Conservation (phyloP, 805 yeast genomes). For the Candida coleopterorum region DNA sequence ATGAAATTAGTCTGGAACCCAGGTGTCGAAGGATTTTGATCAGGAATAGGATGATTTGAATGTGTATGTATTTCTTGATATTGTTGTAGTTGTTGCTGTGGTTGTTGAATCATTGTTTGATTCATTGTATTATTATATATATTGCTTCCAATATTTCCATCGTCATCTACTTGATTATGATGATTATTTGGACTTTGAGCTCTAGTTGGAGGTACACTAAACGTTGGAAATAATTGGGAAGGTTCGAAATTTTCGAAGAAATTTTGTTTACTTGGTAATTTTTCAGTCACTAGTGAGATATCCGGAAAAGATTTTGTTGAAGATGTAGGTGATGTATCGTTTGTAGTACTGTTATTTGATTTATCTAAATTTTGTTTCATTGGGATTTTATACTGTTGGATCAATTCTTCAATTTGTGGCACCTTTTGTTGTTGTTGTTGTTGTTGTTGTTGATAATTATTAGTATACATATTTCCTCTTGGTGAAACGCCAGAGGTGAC, state of each 20-base stretch:
- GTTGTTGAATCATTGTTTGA: not conserved
- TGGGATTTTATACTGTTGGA: conserved; percentile 25
- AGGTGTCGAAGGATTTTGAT: conserved; percentile 17
- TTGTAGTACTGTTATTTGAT: conserved; percentile 5
- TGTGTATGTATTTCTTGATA: conserved; percentile 1
- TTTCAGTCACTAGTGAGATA: conserved; percentile 52
- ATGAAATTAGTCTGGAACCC: conserved; percentile 35
- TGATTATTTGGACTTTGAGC: conserved; percentile 30
- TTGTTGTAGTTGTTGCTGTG: not conserved
- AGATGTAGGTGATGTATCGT: conserved; percentile 31
- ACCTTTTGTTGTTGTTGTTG: conserved; percentile 4
- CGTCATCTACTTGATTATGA: too few species aligned
- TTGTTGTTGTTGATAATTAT: conserved; percentile 8
- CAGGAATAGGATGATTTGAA: conserved; percentile 1
- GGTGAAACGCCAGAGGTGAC: conserved; percentile 25
- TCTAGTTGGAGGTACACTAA: conserved; percentile 33
- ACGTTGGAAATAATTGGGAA: conserved; percentile 48
- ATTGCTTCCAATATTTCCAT: conserved; percentile 8
- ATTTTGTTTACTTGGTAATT: conserved; percentile 41
- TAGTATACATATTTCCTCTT: conserved; percentile 17
- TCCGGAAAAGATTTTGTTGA: conserved; percentile 42
- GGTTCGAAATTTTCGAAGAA: conserved; percentile 53
- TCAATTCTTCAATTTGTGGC: conserved; percentile 29
- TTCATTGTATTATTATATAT: conserved; percentile 6
- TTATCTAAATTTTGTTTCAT: conserved; percentile 7